Percentiles rank a stretch among this genome's conserved stretches.
Evolutionary conservation across 805 yeast genomes (phyloP).

Genomic region (Nakazawaea ishiwadae): DNA sequence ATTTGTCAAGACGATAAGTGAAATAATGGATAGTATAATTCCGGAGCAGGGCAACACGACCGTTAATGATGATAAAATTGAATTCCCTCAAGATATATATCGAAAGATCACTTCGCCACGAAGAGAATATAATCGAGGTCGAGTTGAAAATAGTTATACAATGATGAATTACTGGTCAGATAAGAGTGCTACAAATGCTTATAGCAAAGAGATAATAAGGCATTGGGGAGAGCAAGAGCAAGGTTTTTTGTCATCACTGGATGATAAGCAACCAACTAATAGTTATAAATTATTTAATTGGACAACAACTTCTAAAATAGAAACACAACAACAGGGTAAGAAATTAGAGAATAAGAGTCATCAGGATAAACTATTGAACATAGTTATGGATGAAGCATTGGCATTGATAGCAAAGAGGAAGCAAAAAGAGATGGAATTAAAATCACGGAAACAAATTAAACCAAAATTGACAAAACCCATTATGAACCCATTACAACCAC

Average conservation of each 20-base stretch:
- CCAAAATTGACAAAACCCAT: background rate
- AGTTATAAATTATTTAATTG: slow-evolving; percentile 7
- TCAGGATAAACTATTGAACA: slow-evolving; percentile 8
- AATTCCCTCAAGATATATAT: background rate
- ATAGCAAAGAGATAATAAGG: background rate
- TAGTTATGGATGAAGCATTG: background rate
- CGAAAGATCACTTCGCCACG: background rate
- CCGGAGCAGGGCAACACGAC: background rate
- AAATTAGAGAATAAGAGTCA: slow-evolving; percentile 1
- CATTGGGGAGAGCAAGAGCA: slow-evolving; percentile 1
- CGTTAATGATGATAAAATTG: background rate
- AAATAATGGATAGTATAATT: background rate
- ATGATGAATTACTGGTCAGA: slow-evolving; percentile 3
- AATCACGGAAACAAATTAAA: background rate
- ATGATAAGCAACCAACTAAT: slow-evolving; percentile 1
- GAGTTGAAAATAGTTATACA: slow-evolving; percentile 4
- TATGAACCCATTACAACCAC: background rate
- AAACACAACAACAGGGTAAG: background rate
- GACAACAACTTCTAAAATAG: no score
- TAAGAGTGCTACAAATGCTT: background rate
- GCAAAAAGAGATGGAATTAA: background rate
- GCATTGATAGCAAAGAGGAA: background rate
- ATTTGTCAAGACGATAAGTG: background rate
- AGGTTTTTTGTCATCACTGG: background rate
- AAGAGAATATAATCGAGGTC: background rate